Evolutionary conservation across 495 filamentous ascomycete genomes (phyloP).

Genomic region (Filosporella fistucella): DNA sequence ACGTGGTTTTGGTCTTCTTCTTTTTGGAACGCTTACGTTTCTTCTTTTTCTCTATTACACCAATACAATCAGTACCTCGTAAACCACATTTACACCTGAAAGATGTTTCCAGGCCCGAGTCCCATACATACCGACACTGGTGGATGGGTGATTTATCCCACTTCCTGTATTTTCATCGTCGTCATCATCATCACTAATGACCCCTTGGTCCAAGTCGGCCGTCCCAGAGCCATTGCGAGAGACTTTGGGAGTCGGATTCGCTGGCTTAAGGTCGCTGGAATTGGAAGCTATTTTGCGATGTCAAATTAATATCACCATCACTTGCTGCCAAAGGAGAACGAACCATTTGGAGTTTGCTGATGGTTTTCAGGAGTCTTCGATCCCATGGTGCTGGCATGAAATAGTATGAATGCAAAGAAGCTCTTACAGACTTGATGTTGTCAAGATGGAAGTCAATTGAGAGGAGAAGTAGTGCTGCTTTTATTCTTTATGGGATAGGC

Average conservation of each 20-base stretch:
- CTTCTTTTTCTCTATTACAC: conserved; percentile 33
- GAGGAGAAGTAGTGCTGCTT: background rate
- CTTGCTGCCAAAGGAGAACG: background rate
- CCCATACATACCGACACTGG: conserved; percentile 13
- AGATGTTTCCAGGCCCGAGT: too few species aligned
- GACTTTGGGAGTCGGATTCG: conserved; percentile 5
- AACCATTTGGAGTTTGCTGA: conserved; percentile 21
- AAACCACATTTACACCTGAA: background rate
- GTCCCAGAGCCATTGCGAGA: conserved; percentile 8
- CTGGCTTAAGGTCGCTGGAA: conserved; percentile 14
- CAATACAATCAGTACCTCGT: background rate
- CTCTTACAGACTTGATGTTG: background rate
- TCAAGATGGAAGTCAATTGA: background rate
- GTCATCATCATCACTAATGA: conserved; percentile 20
- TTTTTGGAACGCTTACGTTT: conserved; percentile 77
- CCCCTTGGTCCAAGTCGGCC: conserved; percentile 20
- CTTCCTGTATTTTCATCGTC: conserved; percentile 15
- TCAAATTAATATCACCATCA: conserved; percentile 1
- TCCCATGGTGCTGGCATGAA: conserved; percentile 15
- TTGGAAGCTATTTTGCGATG: conserved; percentile 8
- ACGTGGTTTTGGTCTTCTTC: conserved; percentile 71
- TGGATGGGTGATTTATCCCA: conserved; percentile 3
- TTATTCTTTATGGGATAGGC: too few species aligned
- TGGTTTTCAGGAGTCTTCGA: conserved; percentile 21
- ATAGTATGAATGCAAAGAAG: background rate